phyloP scores from a whole-genome alignment of 495 filamentous ascomycete species.

The Mytilinidion resinicola region DNA sequence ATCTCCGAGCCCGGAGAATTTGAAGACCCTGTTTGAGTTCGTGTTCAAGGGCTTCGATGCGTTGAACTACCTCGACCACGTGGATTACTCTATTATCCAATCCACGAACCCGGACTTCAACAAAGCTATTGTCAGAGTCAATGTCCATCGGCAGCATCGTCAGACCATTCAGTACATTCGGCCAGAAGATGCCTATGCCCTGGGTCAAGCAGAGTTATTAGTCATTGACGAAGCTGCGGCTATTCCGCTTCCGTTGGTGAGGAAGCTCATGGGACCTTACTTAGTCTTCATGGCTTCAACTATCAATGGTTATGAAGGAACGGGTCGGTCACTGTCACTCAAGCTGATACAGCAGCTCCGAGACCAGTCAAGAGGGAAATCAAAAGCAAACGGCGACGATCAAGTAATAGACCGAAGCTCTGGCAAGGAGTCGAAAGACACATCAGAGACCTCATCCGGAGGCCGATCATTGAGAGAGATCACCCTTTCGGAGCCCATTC shows the following conservation, averaged over 20 bases:
- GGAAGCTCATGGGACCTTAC: conserved; percentile 96
- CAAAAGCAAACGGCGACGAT: conserved; percentile 46
- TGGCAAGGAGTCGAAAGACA: conserved; percentile 58
- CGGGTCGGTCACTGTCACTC: conserved; percentile 85
- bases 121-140: conserved; percentile 96
- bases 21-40: conserved; percentile 98
- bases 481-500: conserved; percentile 85
- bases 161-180: conserved; percentile 99
- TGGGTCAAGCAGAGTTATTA: conserved; percentile 91
- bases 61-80: conserved; percentile 83
- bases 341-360: conserved; percentile 97
- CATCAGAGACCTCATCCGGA: conserved; percentile 52
- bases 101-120: conserved; percentile 98
- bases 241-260: conserved; percentile 86
- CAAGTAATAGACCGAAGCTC: conserved; percentile 63
- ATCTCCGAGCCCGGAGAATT: conserved; percentile 93
- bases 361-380: conserved; percentile 70
- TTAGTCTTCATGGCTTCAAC: conserved; percentile 99
- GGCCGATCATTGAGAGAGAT: conserved; percentile 86
- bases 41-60: conserved; percentile 98
- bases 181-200: conserved; percentile 87
- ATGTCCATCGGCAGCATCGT: conserved; percentile 88
- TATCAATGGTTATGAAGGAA: conserved; percentile 98
- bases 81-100: conserved; percentile 96
- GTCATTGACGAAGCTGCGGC: conserved; percentile 98